Percentiles rank a stretch among this genome's conserved stretches.
Conservation (phyloP, 164 flowering plant species). For the Echeveria elegans region DNA sequence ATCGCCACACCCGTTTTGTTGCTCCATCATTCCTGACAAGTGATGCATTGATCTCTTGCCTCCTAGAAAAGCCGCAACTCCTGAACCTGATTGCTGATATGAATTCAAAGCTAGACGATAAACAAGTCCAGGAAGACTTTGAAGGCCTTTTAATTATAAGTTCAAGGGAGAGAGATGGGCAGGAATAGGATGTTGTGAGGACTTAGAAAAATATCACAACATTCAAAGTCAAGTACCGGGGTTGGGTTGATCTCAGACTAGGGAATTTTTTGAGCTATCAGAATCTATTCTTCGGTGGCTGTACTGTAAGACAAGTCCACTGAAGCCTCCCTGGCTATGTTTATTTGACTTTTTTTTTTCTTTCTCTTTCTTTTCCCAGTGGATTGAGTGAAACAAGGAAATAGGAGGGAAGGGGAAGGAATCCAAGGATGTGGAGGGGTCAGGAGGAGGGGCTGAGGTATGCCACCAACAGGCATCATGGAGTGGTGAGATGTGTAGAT, state of each 20-base stretch:
- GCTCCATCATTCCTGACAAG: slow-evolving; percentile 36
- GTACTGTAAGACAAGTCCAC: background rate
- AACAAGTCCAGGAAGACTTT: background rate
- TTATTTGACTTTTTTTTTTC: no score
- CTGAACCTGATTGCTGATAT: slow-evolving; percentile 16
- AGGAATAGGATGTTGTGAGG: slow-evolving; percentile 2
- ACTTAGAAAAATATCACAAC: background rate
- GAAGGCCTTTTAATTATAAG: background rate
- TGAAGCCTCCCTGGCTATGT: no score
- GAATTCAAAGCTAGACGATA: background rate
- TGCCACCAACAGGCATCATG: slow-evolving; percentile 82
- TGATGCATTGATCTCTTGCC: slow-evolving; percentile 72
- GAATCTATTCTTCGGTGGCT: no score
- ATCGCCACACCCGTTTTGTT: slow-evolving; percentile 23
- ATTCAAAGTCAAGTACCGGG: background rate
- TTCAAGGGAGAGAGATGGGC: slow-evolving; percentile 1
- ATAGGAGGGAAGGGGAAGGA: slow-evolving; percentile 19
- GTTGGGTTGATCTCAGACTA: background rate
- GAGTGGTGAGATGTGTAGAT: slow-evolving; percentile 17
- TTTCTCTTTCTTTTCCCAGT: no score
- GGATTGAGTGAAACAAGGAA: slow-evolving; percentile 13
- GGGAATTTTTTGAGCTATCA: background rate
- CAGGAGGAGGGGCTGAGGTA: slow-evolving; percentile 20
- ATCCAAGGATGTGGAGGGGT: slow-evolving; percentile 35
- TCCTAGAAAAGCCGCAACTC: slow-evolving; percentile 43